A percentile compares a stretch with the other conserved stretches of the same genome.
Evolutionary conservation across 2,329 filamentous ascomycete genomes (phyloP).

Genomic region (Pestalotiopsis sp.): DNA sequence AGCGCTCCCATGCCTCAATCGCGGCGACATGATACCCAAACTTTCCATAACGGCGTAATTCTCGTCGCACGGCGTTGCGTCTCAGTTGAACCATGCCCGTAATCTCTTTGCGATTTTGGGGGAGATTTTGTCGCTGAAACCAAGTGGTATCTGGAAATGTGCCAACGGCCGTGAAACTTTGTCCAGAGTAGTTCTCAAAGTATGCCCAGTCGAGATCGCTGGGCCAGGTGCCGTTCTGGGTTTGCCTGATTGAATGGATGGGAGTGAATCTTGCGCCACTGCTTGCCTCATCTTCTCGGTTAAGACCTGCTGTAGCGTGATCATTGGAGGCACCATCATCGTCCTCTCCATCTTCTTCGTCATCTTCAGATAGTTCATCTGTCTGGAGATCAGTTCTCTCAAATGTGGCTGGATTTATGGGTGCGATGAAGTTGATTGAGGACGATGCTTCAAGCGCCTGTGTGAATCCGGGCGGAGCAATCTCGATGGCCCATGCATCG

Average conservation of each 20-base stretch:
- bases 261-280: neutral
- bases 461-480: neutral
- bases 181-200: neutral
- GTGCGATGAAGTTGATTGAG: constrained; percentile 3
- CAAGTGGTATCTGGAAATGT: constrained; percentile 13
- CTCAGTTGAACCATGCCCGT: constrained; percentile 19
- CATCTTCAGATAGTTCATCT: neutral
- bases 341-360: constrained; percentile 11
- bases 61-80: constrained; percentile 18
- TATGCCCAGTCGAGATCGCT: neutral
- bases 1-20: constrained; percentile 51
- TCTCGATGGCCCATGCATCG: neutral
- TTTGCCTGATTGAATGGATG: neutral
- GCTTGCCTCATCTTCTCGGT: neutral
- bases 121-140: constrained; percentile 23
- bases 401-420: neutral
- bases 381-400: neutral
- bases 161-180: constrained; percentile 13
- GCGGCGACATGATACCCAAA: constrained; percentile 34
- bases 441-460: constrained; percentile 8
- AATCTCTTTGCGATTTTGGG: constrained; percentile 26
- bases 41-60: constrained; percentile 27
- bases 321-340: neutral
- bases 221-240: constrained; percentile 14
- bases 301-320: neutral